Conservation (phyloP, 2,329 filamentous ascomycete genomes). For the Venturia nashicola region DNA sequence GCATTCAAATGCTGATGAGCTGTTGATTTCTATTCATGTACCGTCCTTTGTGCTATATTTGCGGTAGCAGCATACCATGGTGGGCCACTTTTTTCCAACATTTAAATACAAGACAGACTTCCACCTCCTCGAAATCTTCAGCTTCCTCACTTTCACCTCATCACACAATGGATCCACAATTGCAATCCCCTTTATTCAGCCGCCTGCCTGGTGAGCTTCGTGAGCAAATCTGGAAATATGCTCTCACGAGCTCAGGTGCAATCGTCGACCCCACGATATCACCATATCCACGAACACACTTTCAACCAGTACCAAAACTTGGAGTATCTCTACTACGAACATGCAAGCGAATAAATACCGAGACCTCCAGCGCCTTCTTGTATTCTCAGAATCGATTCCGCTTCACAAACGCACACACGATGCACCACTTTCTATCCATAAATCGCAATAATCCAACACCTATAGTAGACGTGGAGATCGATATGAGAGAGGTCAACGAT, state of each 20-base stretch:
- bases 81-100: not conserved
- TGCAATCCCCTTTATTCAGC: not conserved
- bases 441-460: slow-evolving; percentile 14
- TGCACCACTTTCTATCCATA: slow-evolving; percentile 20
- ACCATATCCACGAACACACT: slow-evolving; percentile 2
- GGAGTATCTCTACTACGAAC: slow-evolving; percentile 21
- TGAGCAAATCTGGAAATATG: slow-evolving; percentile 12
- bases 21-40: not conserved
- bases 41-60: not conserved
- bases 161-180: not conserved
- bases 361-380: slow-evolving; percentile 19
- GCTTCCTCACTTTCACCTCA: not conserved
- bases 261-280: slow-evolving; percentile 11
- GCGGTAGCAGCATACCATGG: not conserved
- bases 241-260: slow-evolving; percentile 8
- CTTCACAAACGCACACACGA: slow-evolving; percentile 22
- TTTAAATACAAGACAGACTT: not conserved
- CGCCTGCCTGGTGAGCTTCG: slow-evolving; percentile 14
- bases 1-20: not conserved
- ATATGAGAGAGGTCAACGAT: slow-evolving; percentile 19
- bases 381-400: slow-evolving; percentile 24
- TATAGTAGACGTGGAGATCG: slow-evolving; percentile 24
- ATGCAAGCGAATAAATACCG: slow-evolving; percentile 23
- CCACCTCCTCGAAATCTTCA: no score
- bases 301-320: slow-evolving; percentile 10